Base-by-base conservation (phyloP, 176 grass and related monocot genomes). In the Oryza nivara region DNA sequence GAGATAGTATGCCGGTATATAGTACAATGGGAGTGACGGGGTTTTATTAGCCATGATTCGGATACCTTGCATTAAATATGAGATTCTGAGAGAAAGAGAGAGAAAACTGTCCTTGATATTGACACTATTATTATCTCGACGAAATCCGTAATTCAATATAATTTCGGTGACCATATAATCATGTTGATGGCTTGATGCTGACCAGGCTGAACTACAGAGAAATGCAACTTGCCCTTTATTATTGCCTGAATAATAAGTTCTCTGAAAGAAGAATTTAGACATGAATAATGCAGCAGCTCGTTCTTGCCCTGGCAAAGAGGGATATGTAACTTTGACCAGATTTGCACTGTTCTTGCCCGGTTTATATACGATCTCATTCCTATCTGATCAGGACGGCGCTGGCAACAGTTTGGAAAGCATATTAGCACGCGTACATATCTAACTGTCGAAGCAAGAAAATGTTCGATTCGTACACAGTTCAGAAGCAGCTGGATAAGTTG, bases 281-380 rank as follows among this genome's bases (percentile, higher is more conserved):
- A 40, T 16, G 6, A 11, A 63, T 22, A 63, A 63, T 63, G 58
- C n/a, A 63, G n/a, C n/a, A 6, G 58, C 20, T 7, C 58, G 58
- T 63, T 11, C n/a, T 8, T 68, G 20, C 77, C 77, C 44, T 80
- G 65, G 65, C 15, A 32, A 52, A 40, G 30, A 54, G 78, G 78
- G 28, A 44, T 44, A 52, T 69, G 3, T 19, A 19, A 56, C 16
- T 3, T 80, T 22, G 14, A 16, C 12, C 6, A 11, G 64, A 67
- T 67, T 12, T 47, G 23, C 76, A 66, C 2, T 13, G 44, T 10
- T n/a, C 15, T 52, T 70, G 22, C 7, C 8, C 2, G 3, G 19
- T 9, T 7, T 60, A 8, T n/a, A 20, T 60, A 8, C 7, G 16
- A 56, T 61, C 20, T 9, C 56, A 23, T 23, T 63, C n/a, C 19